These are phyloP conservation scores for Silene uniflora DNA, from an alignment of 148 eudicot species.

Conservation along the genomic window DNA sequence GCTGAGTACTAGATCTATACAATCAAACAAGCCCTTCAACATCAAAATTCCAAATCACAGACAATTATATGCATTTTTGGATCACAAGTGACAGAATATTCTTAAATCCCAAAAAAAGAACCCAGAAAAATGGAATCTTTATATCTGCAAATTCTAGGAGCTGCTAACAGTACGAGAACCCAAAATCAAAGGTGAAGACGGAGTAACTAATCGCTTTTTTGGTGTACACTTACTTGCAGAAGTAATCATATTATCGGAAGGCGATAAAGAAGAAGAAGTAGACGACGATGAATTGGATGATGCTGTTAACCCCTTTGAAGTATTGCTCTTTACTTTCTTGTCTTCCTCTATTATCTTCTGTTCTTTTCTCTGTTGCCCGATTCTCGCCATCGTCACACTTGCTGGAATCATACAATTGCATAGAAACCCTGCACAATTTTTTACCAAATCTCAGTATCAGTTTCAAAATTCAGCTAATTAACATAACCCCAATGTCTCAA, in stretches of 20 bases:
- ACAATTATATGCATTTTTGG: slow-evolving; percentile 18
- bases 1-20: slow-evolving; percentile 12
- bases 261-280: slow-evolving; percentile 17
- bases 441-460: not conserved
- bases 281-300: slow-evolving; percentile 28
- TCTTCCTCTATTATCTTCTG: slow-evolving; percentile 18
- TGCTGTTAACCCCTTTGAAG: slow-evolving; percentile 28
- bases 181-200: slow-evolving; percentile 33
- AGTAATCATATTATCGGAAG: not conserved
- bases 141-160: slow-evolving; percentile 1
- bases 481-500: not conserved
- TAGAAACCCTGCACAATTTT: slow-evolving; percentile 33
- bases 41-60: slow-evolving; percentile 12
- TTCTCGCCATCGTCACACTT: slow-evolving; percentile 36
- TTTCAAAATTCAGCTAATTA: not conserved
- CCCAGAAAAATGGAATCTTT: not conserved
- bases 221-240: slow-evolving; percentile 14
- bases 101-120: not conserved
- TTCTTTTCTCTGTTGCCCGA: slow-evolving; percentile 24
- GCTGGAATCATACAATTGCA: slow-evolving; percentile 59
- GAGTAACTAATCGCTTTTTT: slow-evolving; percentile 19
- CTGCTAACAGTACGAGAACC: slow-evolving; percentile 26
- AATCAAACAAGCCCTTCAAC: slow-evolving; percentile 19
- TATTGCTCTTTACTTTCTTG: slow-evolving; percentile 13
- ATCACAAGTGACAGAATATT: slow-evolving; percentile 3